A percentile compares a stretch with the other conserved stretches of the same genome.
Evolutionary conservation across 352 stramenopile genomes (phyloP).

Genomic region (Globisporangium camurandrum): DNA sequence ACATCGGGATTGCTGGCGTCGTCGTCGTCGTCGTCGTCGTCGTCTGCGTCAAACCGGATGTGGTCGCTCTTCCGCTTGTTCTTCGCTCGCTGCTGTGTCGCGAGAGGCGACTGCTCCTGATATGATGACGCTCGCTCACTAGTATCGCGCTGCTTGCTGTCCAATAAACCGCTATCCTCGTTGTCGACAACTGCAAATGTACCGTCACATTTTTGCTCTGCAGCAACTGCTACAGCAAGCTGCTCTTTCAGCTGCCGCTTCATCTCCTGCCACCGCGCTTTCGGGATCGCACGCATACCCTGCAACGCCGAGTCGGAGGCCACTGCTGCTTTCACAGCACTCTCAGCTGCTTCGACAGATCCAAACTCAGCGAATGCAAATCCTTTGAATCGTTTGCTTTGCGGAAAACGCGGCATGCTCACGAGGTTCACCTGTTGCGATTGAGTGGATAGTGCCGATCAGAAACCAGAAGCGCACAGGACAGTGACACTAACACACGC

Average conservation of each 20-base stretch:
- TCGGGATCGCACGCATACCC: conserved; percentile 50
- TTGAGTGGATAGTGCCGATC: neutral
- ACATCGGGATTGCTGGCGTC: too few species aligned
- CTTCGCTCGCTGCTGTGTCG: conserved; percentile 1
- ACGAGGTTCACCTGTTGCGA: conserved; percentile 47
- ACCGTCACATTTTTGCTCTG: neutral
- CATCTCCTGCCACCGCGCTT: conserved; percentile 47
- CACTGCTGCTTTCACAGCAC: conserved; percentile 17
- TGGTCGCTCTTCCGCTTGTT: conserved; percentile 20
- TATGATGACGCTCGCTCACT: neutral
- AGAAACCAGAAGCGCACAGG: neutral
- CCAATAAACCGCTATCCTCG: neutral
- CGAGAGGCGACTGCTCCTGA: neutral
- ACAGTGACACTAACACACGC: too few species aligned
- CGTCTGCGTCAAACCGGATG: conserved; percentile 32
- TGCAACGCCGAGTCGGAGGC: conserved; percentile 16
- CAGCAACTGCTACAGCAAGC: conserved; percentile 9
- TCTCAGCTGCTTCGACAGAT: conserved; percentile 17
- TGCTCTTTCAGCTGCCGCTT: conserved; percentile 56
- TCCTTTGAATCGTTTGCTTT: conserved; percentile 68
- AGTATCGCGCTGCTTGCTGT: neutral
- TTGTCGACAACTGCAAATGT: neutral
- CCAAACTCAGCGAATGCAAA: conserved; percentile 83
- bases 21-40: conserved; percentile 3
- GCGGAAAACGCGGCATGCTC: conserved; percentile 60